Evolutionary conservation across 495 filamentous ascomycete species (phyloP).

Genomic region (Trichocladium uniseriatum): DNA sequence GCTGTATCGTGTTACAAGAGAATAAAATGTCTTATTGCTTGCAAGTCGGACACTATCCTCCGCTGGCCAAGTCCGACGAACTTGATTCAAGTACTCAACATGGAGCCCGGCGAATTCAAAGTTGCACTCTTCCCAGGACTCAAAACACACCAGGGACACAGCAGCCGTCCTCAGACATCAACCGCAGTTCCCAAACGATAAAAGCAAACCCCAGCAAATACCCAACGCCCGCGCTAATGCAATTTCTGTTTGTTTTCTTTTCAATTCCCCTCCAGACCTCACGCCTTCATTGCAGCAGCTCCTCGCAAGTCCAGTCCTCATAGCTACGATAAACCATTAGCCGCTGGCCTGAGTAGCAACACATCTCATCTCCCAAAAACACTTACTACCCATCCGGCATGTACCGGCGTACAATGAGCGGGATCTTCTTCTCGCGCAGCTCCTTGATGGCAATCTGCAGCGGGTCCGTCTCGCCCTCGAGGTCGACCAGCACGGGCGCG

Average conservation of each 20-base stretch:
- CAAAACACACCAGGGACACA: neutral
- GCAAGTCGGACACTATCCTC: too few relatives aligned
- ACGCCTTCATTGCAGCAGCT: constrained; percentile 51
- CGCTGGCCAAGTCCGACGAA: too few relatives aligned
- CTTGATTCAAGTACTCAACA: too few relatives aligned
- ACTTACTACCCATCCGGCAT: constrained; percentile 94
- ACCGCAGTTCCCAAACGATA: neutral
- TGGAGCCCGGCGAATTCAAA: too few relatives aligned
- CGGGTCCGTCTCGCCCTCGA: constrained; percentile 96
- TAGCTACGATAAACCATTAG: constrained; percentile 49
- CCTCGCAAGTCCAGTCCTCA: constrained; percentile 98
- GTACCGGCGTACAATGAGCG: constrained; percentile 86
- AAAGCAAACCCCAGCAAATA: constrained; percentile 3
- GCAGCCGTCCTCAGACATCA: too few relatives aligned
- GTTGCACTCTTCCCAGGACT: too few relatives aligned
- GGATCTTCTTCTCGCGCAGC: constrained; percentile 95
- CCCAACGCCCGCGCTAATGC: constrained; percentile 29
- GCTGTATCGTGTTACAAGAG: too few relatives aligned
- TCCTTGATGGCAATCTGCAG: constrained; percentile 97
- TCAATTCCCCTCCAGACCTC: neutral
- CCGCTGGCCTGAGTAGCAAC: too few relatives aligned
- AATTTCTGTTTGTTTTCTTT: constrained; percentile 16
- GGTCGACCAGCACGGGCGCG: constrained; percentile 89
- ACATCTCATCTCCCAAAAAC: too few relatives aligned
- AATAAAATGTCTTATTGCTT: too few relatives aligned